Conservation (phyloP, 2,329 filamentous ascomycete species). For the Sclerotinia trifoliorum region DNA sequence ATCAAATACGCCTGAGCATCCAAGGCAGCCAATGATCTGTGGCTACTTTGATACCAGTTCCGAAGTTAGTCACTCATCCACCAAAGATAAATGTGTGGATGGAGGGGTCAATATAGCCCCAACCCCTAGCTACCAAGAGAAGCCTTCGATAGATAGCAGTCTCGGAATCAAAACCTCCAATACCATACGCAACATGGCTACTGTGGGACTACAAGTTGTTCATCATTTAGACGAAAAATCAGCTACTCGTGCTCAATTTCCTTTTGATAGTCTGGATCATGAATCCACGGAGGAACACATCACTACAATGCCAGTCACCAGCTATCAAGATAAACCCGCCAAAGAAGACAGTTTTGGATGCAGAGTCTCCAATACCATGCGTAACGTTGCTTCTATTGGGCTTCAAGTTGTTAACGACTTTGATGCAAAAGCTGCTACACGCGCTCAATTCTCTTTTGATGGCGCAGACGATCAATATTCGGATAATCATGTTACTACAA, state of each 20-base stretch:
- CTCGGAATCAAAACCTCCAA: constrained; percentile 38
- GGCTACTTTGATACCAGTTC: constrained; percentile 42
- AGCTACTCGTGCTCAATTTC: neutral
- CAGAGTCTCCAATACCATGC: constrained; percentile 5
- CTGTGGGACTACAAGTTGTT: neutral
- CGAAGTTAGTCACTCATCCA: neutral
- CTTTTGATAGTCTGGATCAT: neutral
- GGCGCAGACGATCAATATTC: neutral
- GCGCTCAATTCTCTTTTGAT: constrained; percentile 9
- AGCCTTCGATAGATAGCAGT: constrained; percentile 37
- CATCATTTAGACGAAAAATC: neutral
- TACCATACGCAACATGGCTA: neutral
- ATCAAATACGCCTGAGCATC: neutral
- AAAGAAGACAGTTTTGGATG: neutral
- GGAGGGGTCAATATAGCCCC: no score
- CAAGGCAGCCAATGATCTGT: constrained; percentile 31
- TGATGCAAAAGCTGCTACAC: constrained; percentile 10
- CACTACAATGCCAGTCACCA: neutral
- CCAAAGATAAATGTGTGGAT: neutral
- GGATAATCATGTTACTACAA: neutral
- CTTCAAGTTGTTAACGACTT: constrained; percentile 11
- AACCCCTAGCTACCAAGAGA: neutral
- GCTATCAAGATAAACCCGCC: neutral
- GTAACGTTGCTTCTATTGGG: neutral
- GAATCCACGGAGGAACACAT: neutral